Evolutionary conservation across 2,329 filamentous ascomycete species (phyloP), one percentile per base, ranked within the genome.

Genomic region (Penicillium sumatraense): DNA sequence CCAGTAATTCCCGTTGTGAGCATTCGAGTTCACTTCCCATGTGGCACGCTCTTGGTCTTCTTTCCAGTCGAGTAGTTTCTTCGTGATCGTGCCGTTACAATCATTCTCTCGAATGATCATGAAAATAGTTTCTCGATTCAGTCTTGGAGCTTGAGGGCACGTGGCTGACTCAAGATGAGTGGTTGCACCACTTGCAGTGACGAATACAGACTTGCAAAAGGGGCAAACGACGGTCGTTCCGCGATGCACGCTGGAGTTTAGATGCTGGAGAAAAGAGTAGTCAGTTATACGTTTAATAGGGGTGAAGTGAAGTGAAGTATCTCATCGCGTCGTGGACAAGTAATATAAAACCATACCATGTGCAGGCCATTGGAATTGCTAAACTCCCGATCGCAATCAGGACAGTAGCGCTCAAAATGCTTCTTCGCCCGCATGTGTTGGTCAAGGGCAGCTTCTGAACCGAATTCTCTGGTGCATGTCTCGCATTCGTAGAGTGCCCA

Each of bases 121-220:
- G 67, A 81, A 80, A 5, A 87, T 74, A 3, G 58, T 68, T 13
- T 83, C 77, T 8, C 81, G 79, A 62, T 81, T 78, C 1, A 86
- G 41, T 2, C 61, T 51, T 0, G 66, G 69, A 0, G 81, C 80
- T 0, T 66, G 67, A 0, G 77, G 76, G 49, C 86, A 89, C 0
- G 74, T 67, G 20, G 80, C 81, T 0, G 62, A 68, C 59, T 89
- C 86, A 1, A 88, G 68, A 57, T 88, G 83, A 64, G 85, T 75
- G 0, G 73, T 65, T 6, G 87, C 59, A 2, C 83, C 85, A 1
- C 80, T 82, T 2, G 83, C 83, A 0, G 80, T 80, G 10, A 76
- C 70, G 56, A 76, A 83, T 3, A 8, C 24, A 2, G 40, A 55
- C 26, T 73, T 65, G 70, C 86, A 89, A 61, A 84, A 87, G 0